Evolutionary conservation across 2,329 filamentous ascomycete genomes (phyloP).

Genomic region (Chrysoporthe austroafricana): DNA sequence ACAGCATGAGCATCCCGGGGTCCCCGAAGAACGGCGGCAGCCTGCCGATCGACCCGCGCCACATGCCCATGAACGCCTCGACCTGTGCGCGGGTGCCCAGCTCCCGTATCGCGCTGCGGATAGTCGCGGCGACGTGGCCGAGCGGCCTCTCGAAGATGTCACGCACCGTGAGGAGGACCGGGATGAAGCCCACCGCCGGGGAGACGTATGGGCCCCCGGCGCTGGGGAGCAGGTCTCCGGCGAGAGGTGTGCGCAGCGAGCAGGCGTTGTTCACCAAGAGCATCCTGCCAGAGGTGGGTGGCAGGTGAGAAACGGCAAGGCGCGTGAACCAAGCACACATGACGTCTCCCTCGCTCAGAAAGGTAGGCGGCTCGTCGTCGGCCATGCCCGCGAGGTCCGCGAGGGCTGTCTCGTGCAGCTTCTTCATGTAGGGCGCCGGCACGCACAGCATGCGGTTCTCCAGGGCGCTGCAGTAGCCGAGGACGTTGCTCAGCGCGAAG

Average conservation of each 20-base stretch:
- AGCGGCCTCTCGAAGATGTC: conserved; percentile 33
- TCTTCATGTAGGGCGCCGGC: conserved; percentile 16
- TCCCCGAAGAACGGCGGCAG: conserved; percentile 39
- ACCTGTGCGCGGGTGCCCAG: conserved; percentile 40
- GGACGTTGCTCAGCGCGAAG: conserved; percentile 36
- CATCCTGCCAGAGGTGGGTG: background rate
- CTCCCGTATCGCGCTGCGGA: conserved; percentile 37
- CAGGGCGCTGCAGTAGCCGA: background rate
- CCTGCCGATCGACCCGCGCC: conserved; percentile 31
- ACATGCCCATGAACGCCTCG: conserved; percentile 40
- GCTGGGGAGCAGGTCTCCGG: background rate
- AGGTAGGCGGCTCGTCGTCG: too few species aligned
- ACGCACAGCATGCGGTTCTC: conserved; percentile 18
- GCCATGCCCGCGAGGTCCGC: background rate
- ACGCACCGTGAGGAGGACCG: conserved; percentile 8
- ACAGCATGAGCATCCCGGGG: conserved; percentile 37
- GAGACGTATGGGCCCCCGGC: conserved; percentile 1
- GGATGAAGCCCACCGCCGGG: background rate
- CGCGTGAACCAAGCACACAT: too few species aligned
- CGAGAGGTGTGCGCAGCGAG: background rate
- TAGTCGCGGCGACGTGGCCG: conserved; percentile 33
- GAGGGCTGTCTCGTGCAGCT: background rate
- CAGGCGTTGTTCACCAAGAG: conserved; percentile 4
- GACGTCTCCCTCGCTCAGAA: too few species aligned
- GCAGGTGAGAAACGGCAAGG: too few species aligned